Evolutionary conservation across 805 yeast genomes (phyloP).

Genomic region (Kregervanrija fluxuum): DNA sequence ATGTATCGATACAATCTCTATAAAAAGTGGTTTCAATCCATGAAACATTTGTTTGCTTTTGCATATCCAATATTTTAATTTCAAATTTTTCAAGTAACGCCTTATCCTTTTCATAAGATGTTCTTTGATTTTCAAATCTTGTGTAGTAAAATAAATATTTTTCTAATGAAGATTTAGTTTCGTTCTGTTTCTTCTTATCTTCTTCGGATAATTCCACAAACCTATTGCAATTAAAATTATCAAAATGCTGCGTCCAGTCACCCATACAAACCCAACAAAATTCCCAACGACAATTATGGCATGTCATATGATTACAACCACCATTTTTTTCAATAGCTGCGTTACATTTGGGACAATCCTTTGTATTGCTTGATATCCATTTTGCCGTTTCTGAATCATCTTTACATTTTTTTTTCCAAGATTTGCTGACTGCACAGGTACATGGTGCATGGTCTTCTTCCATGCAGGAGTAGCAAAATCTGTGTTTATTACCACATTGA

Average conservation of each 20-base stretch:
- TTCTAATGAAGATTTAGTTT: conserved; percentile 42
- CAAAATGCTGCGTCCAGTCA: conserved; percentile 66
- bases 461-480: conserved; percentile 73
- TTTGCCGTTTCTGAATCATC: conserved; percentile 84
- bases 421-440: conserved; percentile 61
- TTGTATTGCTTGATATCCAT: conserved; percentile 83
- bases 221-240: conserved; percentile 51
- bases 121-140: conserved; percentile 68
- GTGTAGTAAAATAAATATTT: conserved; percentile 72
- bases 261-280: conserved; percentile 93
- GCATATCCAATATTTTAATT: conserved; percentile 53
- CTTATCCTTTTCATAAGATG: conserved; percentile 66
- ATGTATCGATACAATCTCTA: conserved; percentile 58
- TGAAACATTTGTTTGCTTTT: conserved; percentile 56
- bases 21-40: conserved; percentile 89
- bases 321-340: conserved; percentile 86
- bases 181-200: conserved; percentile 25
- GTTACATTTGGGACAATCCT: conserved; percentile 77
- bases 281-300: conserved; percentile 67
- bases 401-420: conserved; percentile 72
- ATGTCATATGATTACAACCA: conserved; percentile 95
- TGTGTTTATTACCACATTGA: conserved; percentile 55
- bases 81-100: conserved; percentile 58
- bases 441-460: conserved; percentile 76
- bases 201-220: conserved; percentile 38